phyloP scores from a whole-genome alignment of 352 stramenopile species.

The Globisporangium camurandrum region DNA sequence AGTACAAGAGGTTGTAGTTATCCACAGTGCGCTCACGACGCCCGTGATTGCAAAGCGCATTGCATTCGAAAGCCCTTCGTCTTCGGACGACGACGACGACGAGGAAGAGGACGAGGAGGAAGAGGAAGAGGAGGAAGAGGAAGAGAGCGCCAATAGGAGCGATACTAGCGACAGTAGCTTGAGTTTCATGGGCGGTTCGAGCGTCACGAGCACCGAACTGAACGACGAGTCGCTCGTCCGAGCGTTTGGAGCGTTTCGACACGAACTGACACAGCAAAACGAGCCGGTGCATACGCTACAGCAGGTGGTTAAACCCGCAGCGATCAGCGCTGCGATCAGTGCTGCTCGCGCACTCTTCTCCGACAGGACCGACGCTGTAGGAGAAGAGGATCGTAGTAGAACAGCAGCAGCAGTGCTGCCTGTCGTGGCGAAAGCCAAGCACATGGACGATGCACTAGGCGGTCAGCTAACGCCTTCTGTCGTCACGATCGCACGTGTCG shows the following conservation, averaged over 20 bases:
- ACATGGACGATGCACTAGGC: no score
- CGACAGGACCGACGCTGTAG: neutral
- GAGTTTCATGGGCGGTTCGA: conserved; percentile 49
- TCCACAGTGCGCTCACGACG: conserved; percentile 26
- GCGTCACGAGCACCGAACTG: conserved; percentile 40
- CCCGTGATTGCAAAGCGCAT: conserved; percentile 51
- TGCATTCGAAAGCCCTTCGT: conserved; percentile 48
- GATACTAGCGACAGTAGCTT: conserved; percentile 21
- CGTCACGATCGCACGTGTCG: no score
- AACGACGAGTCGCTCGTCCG: conserved; percentile 47
- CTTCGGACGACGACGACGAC: conserved; percentile 35
- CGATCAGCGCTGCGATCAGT: conserved; percentile 9
- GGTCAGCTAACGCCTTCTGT: no score
- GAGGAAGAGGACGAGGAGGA: no score
- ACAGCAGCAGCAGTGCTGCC: neutral
- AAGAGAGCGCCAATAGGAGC: no score
- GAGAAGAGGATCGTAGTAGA: neutral
- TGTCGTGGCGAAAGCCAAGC: neutral
- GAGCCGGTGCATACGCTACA: neutral
- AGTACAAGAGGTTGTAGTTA: conserved; percentile 45
- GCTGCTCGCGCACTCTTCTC: conserved; percentile 9
- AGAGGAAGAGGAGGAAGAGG: no score
- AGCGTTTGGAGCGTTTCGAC: conserved; percentile 40
- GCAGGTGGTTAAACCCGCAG: neutral
- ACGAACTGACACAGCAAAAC: conserved; percentile 17